These are phyloP conservation scores for Tulasnella sp. DNA, from an alignment of 768 basidiomycete species.

Conservation along the genomic window DNA sequence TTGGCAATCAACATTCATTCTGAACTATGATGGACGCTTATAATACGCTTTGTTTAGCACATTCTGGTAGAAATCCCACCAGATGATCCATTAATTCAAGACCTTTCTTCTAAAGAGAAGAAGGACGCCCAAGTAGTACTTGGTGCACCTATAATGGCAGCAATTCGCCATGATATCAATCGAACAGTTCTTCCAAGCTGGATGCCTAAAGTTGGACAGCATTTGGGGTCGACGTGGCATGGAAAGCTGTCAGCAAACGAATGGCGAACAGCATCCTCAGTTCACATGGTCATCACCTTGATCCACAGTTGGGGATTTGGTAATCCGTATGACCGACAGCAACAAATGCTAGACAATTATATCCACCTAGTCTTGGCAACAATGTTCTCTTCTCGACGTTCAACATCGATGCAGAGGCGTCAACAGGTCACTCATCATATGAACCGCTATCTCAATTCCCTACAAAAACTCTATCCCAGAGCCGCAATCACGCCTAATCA, in stretches of 20 bases:
- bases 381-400: not conserved
- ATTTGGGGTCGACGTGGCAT: not conserved
- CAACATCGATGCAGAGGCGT: not conserved
- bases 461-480: not conserved
- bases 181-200: not conserved
- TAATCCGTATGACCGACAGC: not conserved
- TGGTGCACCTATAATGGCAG: not conserved
- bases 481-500: not conserved
- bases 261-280: not conserved
- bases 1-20: too few species aligned
- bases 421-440: not conserved
- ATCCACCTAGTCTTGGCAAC: not conserved
- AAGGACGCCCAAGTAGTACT: not conserved
- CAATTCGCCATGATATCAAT: not conserved
- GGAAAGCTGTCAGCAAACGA: not conserved
- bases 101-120: too few species aligned
- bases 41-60: too few species aligned
- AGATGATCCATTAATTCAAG: too few species aligned
- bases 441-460: not conserved
- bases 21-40: too few species aligned
- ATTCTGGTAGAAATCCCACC: too few species aligned
- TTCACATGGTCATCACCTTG: not conserved
- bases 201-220: not conserved
- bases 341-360: slow-evolving; percentile 2
- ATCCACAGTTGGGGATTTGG: not conserved